Base-by-base conservation (phyloP, 2,329 filamentous ascomycete species). In the Albifimbria verrucaria region DNA sequence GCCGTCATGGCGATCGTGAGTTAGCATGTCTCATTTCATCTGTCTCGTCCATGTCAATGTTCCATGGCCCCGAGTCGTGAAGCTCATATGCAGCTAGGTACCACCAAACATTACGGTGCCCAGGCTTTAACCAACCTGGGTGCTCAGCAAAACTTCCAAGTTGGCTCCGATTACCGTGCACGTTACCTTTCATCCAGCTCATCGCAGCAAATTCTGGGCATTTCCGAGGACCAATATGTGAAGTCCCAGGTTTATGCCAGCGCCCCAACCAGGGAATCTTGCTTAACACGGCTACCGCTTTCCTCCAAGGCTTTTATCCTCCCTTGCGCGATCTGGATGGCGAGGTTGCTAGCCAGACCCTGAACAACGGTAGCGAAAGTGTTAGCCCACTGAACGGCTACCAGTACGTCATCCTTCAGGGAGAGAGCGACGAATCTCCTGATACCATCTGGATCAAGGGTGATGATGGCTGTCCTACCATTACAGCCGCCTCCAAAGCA, bases 371-470 rank as follows among this genome's bases (percentile, higher is more conserved):
- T 1, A 64, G 57, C 20, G 57, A 64, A 26, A 62, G 63, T 17
- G 57, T 57, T 2, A 61, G 60, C 2, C 66, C 68, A 9, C 61
- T 69, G 10, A 61, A 64, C 15, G 67, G 68, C 3, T 71, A 71
- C 52, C 68, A 71, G 51, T 70, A 70, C 24, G 67, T 70, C 17
- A 53, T 64, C 2, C 57, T 71, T 10, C 62, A 68, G 12, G 62
- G 64, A 41, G 55, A 65, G 47, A 63, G 60, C 50, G 59, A 62
- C 22, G 62, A 69, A 32, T 68, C 67, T 9, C 67, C 66, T 7
- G 65, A 69, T 45, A 68, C 64, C 11, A 68, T 70, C 47, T 71
- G 68, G 68, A 69, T 71, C 59, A 71, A 70, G 56, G 68, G 68
- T 7, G 68, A 70, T 10, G 68, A 69, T 2, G 57, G 55, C n/a